A percentile compares a stretch with the other conserved stretches of the same genome.
phyloP scores from a whole-genome alignment of 441 rosid genomes.

The Adansonia gregorii region DNA sequence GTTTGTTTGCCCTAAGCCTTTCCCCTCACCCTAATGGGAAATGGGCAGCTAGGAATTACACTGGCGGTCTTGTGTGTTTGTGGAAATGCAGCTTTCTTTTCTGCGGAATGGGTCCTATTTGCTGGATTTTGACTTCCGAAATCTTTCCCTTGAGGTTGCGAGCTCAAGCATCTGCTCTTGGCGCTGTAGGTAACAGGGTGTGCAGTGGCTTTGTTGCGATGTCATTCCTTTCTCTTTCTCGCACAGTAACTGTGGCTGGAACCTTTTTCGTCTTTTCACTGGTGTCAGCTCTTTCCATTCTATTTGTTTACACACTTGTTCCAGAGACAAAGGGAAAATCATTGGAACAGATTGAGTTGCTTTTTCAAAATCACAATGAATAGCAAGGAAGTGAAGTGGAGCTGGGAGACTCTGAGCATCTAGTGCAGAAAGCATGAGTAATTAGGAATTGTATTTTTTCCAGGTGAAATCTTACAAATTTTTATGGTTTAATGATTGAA shows the following conservation, averaged over 20 bases:
- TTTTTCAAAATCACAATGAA: slow-evolving; percentile 53
- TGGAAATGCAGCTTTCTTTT: slow-evolving; percentile 87
- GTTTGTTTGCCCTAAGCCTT: slow-evolving; percentile 62
- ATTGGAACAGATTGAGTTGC: slow-evolving; percentile 74
- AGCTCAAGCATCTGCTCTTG: slow-evolving; percentile 88
- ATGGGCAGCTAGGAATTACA: slow-evolving; percentile 50
- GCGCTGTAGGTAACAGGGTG: slow-evolving; percentile 83
- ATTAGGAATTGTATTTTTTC: not conserved
- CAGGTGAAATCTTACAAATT: not conserved
- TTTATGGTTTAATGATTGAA: not conserved
- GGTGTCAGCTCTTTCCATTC: slow-evolving; percentile 67
- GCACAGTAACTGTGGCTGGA: slow-evolving; percentile 65
- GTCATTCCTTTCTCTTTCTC: slow-evolving; percentile 80
- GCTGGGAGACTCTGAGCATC: slow-evolving; percentile 72
- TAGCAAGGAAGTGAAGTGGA: slow-evolving; percentile 58
- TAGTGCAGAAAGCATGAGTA: slow-evolving; percentile 52
- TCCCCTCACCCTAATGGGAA: slow-evolving; percentile 55
- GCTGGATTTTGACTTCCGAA: slow-evolving; percentile 89
- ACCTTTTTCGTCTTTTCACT: slow-evolving; percentile 67
- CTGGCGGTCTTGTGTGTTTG: slow-evolving; percentile 62
- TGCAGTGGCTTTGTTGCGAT: slow-evolving; percentile 87
- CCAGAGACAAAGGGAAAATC: slow-evolving; percentile 93
- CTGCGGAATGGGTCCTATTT: slow-evolving; percentile 79
- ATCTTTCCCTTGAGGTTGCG: slow-evolving; percentile 79
- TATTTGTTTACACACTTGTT: slow-evolving; percentile 61